A percentile compares a stretch with the other conserved stretches of the same genome.
These are phyloP conservation scores for Tremella mesenterica DNA, from an alignment of 768 basidiomycete species.

Conservation along the genomic window DNA sequence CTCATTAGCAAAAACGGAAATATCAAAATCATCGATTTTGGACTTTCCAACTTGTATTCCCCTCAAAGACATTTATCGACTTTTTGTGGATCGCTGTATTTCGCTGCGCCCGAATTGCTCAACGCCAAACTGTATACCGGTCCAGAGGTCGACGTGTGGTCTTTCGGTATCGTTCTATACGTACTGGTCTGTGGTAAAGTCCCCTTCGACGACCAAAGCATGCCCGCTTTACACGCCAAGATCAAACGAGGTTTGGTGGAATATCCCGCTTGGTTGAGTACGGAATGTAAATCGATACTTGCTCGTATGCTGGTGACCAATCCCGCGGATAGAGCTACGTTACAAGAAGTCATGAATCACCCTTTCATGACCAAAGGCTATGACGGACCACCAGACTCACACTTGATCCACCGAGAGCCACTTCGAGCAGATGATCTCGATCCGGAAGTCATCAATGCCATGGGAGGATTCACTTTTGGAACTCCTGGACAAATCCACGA, in stretches of 20 bases:
- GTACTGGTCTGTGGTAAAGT: slow-evolving; percentile 98
- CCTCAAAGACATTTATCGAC: slow-evolving; percentile 74
- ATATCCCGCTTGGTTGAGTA: slow-evolving; percentile 92
- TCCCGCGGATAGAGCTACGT: slow-evolving; percentile 69
- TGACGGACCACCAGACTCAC: slow-evolving; percentile 65
- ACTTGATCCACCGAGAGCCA: slow-evolving; percentile 81
- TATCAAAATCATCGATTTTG: slow-evolving; percentile 99
- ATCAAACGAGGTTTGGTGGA: slow-evolving; percentile 96
- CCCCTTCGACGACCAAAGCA: slow-evolving; percentile 97
- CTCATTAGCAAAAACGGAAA: slow-evolving; percentile 96
- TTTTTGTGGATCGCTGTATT: slow-evolving; percentile 96
- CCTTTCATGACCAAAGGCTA: slow-evolving; percentile 91
- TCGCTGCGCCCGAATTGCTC: slow-evolving; percentile 93
- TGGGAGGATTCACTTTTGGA: slow-evolving; percentile 97
- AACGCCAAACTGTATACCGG: slow-evolving; percentile 96
- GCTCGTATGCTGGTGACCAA: slow-evolving; percentile 94
- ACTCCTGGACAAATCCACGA: slow-evolving; percentile 74
- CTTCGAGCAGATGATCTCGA: slow-evolving; percentile 83
- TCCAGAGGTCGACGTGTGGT: slow-evolving; percentile 98
- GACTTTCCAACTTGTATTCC: slow-evolving; percentile 89
- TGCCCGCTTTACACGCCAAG: slow-evolving; percentile 98
- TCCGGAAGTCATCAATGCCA: slow-evolving; percentile 70
- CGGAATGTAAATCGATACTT: slow-evolving; percentile 88
- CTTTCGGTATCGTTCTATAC: slow-evolving; percentile 95
- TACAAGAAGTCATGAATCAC: slow-evolving; percentile 75